Base-by-base conservation (phyloP, 441 rosid species). In the Jatropha podagrica region DNA sequence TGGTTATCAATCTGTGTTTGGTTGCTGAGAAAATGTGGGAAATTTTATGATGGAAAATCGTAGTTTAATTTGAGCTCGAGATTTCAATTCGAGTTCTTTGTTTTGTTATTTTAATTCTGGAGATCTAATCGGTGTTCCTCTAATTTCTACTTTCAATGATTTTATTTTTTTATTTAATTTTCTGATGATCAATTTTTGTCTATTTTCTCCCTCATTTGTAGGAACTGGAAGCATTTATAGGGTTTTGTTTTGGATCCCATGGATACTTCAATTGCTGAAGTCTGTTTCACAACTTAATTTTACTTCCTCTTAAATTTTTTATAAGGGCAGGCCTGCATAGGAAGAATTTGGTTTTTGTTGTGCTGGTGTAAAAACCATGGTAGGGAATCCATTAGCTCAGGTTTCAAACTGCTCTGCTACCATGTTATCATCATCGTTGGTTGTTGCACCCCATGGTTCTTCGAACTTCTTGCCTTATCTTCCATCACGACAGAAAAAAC, bases 381-480 rank as follows among this genome's bases (percentile, higher is more conserved):
- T 75, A 74, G 86, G 90, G 69, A 86, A 83, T 85, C 62, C 86
- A 7, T 65, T 84, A 48, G 80, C 87, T 79, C 89, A 83, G 74
- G 81, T 86, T 64, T 85, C 90, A 18, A 63, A 88, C 40, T 82
- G 88, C 76, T 86, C 90, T 6, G 7, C 85, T 9, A 41, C 84
- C 76, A 71, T 83, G 66, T 82, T 88, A 56, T 87, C 89, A 5
- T 82, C 90, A 26, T 71, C 79, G 69, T 78, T 79, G 71, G 77
- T 79, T 60, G 72, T 77, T 68, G 77, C 41, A 52, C 84, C 89
- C 5, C 74, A 75, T 67, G 76, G 77, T 81, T 88, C 90, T 66
- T 87, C 89, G 14, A 85, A 60, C 69, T 80, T 85, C 54, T 71
- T 89, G 77, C 96, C 89, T 58, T 81, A 48, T 77, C 90, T 92